phyloP scores from a whole-genome alignment of 116 monocot genomes.

The Iris pallida region DNA sequence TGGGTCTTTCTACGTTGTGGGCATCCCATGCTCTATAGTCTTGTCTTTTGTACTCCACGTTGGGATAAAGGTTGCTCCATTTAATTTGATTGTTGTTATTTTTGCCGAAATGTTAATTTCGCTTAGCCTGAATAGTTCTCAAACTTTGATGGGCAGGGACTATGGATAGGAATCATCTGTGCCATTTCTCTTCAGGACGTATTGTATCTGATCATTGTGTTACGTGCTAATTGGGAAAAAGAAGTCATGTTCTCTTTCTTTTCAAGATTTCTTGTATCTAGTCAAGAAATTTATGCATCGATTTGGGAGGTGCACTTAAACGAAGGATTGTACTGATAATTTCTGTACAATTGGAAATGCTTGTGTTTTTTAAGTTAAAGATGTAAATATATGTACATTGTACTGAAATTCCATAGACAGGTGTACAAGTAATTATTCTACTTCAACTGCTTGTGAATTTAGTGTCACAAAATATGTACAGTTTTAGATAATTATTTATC shows the following conservation, averaged over 20 bases:
- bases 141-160: conserved; percentile 29
- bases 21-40: conserved; percentile 36
- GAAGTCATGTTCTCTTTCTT: conserved; percentile 19
- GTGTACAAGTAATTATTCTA: too few species aligned
- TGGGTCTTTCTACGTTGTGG: conserved; percentile 46
- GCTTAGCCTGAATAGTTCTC: neutral
- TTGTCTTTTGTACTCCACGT: conserved; percentile 39
- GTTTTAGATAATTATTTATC: too few species aligned
- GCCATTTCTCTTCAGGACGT: conserved; percentile 32
- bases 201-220: conserved; percentile 18
- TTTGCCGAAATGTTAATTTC: neutral
- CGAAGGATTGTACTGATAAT: too few species aligned
- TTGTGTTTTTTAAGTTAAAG: too few species aligned
- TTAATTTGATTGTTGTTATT: neutral
- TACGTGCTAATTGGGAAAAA: conserved; percentile 42
- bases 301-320: too few species aligned
- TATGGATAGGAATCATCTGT: conserved; percentile 59
- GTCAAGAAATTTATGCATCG: too few species aligned
- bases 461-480: too few species aligned
- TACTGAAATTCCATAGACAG: too few species aligned
- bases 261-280: too few species aligned
- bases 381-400: too few species aligned
- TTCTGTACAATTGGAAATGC: too few species aligned
- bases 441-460: too few species aligned
- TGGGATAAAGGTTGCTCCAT: conserved; percentile 27